Evolutionary conservation across 2,329 filamentous ascomycete genomes (phyloP), one percentile per base, ranked within the genome.

Genomic region (Aspergillus transmontanensis): DNA sequence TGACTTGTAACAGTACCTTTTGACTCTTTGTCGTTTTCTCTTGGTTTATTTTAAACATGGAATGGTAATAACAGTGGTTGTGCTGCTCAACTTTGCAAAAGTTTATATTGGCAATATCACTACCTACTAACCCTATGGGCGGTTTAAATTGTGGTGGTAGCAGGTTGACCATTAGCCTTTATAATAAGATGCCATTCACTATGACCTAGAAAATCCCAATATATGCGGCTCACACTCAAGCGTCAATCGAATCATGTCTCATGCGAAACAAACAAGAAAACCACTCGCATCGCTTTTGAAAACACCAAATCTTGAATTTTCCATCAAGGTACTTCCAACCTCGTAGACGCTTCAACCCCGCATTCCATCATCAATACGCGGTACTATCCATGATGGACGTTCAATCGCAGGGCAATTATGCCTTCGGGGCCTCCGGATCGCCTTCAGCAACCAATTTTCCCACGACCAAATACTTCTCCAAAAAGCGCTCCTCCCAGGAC

Each of bases 381-480:
- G 16, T 41, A 41, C 16, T 3, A 19, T 41, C 39, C 39, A 11
- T 46, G 11, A 4, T 21, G 43, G n/a, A 7, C 12, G n/a, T 16
- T 21, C 11, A 26, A 53, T 57, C 43, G n/a, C 26, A 23, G 3
- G 28, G 26, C 2, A 30, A 55, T 59, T 30, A 69, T 19, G 71
- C 68, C 57, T 72, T 70, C 4, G 74, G 71, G 50, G 77, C 78
- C 56, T 79, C 78, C 3, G 74, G 73, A 66, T 87, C 81, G 14
- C 85, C 85, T 65, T 87, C 87, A 55, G 88, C 82, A 59, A 97
- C 91, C 73, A 99, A 79, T 80, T 88, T 90, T 23, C 95, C 95
- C 16, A 99, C 93, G n/a, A 98, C 88, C 28, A 97, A 82, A 79
- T 99, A 99, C 85, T 99, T 98, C 79, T 94, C 91, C 65, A 85